phyloP scores from a whole-genome alignment of 2,329 filamentous ascomycete genomes.

The Scytalidium sp. region DNA sequence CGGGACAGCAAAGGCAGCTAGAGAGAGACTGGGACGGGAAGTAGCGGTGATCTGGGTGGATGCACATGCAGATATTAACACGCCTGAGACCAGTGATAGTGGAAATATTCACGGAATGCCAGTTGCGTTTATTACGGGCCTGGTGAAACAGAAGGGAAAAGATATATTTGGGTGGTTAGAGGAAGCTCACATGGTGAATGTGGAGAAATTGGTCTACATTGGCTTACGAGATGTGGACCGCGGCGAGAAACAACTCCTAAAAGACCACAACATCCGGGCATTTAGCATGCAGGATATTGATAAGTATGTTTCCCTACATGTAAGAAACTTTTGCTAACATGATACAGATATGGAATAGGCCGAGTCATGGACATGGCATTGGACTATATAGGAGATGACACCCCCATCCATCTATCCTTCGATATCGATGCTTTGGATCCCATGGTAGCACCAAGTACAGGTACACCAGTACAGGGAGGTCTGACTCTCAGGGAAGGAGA shows the following conservation, averaged over 20 bases:
- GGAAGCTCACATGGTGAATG: constrained; percentile 62
- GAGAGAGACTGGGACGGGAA: constrained; percentile 70
- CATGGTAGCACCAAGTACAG: constrained; percentile 89
- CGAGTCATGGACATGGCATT: constrained; percentile 94
- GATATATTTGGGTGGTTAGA: constrained; percentile 86
- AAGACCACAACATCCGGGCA: constrained; percentile 83
- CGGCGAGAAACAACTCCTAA: constrained; percentile 83
- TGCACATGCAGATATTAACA: constrained; percentile 94
- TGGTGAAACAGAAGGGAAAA: constrained; percentile 69
- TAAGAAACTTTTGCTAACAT: constrained; percentile 1
- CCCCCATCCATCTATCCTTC: constrained; percentile 91
- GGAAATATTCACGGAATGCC: constrained; percentile 98
- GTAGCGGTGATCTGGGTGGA: constrained; percentile 95
- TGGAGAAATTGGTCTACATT: constrained; percentile 89
- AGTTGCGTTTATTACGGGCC: constrained; percentile 79
- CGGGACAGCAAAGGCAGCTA: constrained; percentile 76
- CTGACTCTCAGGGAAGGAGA: constrained; percentile 90
- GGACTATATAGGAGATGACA: constrained; percentile 86
- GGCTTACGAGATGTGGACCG: constrained; percentile 84
- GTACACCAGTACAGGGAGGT: constrained; percentile 88
- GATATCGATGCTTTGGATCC: constrained; percentile 93
- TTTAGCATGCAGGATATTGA: constrained; percentile 98
- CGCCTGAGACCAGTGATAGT: constrained; percentile 78
- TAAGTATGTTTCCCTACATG: constrained; percentile 46
- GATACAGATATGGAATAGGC: constrained; percentile 74